Evolutionary conservation across 2,329 filamentous ascomycete species (phyloP).

Genomic region (Zymoseptoria brevis): DNA sequence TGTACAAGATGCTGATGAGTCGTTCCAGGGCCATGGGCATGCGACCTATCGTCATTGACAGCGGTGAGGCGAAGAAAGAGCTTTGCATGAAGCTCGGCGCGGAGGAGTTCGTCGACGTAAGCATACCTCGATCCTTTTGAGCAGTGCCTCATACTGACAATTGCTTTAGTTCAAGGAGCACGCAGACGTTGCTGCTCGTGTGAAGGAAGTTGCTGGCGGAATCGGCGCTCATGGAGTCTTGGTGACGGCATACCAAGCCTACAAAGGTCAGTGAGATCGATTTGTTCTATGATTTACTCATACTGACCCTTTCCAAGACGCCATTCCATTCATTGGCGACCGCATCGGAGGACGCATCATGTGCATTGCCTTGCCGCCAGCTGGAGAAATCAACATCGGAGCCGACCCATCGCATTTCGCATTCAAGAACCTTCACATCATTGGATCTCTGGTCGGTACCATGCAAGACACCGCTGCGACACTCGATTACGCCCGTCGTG

Average conservation of each 20-base stretch:
- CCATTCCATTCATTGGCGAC: constrained; percentile 39
- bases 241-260: constrained; percentile 32
- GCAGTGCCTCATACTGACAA: not conserved
- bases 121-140: not conserved
- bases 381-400: constrained; percentile 29
- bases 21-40: constrained; percentile 44
- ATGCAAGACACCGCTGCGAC: constrained; percentile 43
- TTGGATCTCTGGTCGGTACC: constrained; percentile 37
- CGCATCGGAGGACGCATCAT: constrained; percentile 46
- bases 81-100: constrained; percentile 45
- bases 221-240: constrained; percentile 40
- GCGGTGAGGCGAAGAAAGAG: constrained; percentile 40
- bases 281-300: not conserved
- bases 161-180: constrained; percentile 36
- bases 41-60: constrained; percentile 49
- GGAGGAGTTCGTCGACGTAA: constrained; percentile 46
- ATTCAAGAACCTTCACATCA: constrained; percentile 30
- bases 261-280: constrained; percentile 18
- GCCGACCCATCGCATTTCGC: constrained; percentile 29
- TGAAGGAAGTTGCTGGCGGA: constrained; percentile 41
- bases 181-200: constrained; percentile 33
- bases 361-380: constrained; percentile 37
- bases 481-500: constrained; percentile 43
- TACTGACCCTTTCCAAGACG: constrained; percentile 18
- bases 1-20: not conserved